A percentile compares a stretch with the other conserved stretches of the same genome.
phyloP scores from a whole-genome alignment of 2,329 filamentous ascomycete genomes.

The Pseudogymnoascus sp. region DNA sequence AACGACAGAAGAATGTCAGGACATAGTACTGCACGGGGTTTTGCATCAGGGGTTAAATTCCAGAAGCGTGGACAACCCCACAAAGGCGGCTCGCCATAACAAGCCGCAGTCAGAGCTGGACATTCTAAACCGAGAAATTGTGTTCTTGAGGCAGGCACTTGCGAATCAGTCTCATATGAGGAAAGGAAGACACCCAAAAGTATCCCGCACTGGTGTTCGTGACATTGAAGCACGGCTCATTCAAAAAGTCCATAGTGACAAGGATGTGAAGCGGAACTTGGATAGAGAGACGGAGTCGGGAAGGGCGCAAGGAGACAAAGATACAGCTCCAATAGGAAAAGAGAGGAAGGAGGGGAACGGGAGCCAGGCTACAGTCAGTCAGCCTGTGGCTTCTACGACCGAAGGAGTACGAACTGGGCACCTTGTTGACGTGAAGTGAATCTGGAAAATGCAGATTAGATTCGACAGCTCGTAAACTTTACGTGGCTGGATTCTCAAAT shows the following conservation, averaged over 20 bases:
- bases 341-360: background rate
- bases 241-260: background rate
- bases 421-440: background rate
- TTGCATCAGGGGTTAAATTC: background rate
- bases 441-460: background rate
- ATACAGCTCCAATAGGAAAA: background rate
- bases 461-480: background rate
- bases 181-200: background rate
- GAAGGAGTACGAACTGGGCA: background rate
- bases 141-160: conserved; percentile 2
- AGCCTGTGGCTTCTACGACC: background rate
- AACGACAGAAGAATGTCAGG: background rate
- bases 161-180: background rate
- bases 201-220: background rate
- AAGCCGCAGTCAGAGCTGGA: background rate
- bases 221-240: background rate
- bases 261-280: background rate
- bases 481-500: background rate
- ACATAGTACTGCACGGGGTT: background rate
- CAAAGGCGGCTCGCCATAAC: background rate
- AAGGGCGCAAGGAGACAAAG: background rate
- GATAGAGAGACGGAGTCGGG: background rate
- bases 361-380: background rate
- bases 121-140: background rate
- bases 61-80: background rate